A percentile compares a stretch with the other conserved stretches of the same genome.
phyloP scores from a whole-genome alignment of 352 stramenopile species.

The Phytopythium aichiense region DNA sequence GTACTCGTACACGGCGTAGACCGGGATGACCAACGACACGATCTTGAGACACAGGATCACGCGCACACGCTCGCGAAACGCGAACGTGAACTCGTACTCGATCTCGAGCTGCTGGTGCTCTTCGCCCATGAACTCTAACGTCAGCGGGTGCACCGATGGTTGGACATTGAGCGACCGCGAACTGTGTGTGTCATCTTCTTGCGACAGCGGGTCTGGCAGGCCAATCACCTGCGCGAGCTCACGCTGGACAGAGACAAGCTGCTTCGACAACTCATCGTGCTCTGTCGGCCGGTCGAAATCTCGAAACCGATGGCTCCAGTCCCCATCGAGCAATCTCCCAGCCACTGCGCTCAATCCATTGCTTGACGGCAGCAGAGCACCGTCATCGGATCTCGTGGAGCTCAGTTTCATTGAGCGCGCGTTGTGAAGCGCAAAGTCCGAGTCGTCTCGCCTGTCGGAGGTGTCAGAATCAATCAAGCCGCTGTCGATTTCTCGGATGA shows the following conservation, averaged over 20 bases:
- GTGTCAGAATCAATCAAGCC: constrained; percentile 33
- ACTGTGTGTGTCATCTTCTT: constrained; percentile 68
- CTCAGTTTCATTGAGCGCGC: constrained; percentile 9
- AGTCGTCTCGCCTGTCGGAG: constrained; percentile 1
- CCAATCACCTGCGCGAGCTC: constrained; percentile 77
- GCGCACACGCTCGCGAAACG: constrained; percentile 55
- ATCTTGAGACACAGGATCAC: constrained; percentile 74
- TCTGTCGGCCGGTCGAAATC: constrained; percentile 76
- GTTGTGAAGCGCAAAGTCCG: constrained; percentile 17
- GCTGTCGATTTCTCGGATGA: constrained; percentile 83
- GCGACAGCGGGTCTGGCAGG: constrained; percentile 46
- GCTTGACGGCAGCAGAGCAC: not conserved
- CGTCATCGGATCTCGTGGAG: constrained; percentile 6
- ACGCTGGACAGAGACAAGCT: constrained; percentile 59
- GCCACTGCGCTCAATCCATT: not conserved
- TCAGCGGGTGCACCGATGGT: constrained; percentile 67
- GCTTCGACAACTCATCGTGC: constrained; percentile 77
- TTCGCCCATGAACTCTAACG: constrained; percentile 83
- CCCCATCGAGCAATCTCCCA: constrained; percentile 40
- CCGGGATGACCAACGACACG: constrained; percentile 58
- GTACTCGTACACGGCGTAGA: constrained; percentile 71
- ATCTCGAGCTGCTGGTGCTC: constrained; percentile 70
- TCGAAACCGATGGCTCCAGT: constrained; percentile 79
- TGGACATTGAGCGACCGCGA: constrained; percentile 60
- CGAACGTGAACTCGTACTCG: constrained; percentile 75